Evolutionary conservation across 805 yeast species (phyloP).

Genomic region (Starmera quercuum): DNA sequence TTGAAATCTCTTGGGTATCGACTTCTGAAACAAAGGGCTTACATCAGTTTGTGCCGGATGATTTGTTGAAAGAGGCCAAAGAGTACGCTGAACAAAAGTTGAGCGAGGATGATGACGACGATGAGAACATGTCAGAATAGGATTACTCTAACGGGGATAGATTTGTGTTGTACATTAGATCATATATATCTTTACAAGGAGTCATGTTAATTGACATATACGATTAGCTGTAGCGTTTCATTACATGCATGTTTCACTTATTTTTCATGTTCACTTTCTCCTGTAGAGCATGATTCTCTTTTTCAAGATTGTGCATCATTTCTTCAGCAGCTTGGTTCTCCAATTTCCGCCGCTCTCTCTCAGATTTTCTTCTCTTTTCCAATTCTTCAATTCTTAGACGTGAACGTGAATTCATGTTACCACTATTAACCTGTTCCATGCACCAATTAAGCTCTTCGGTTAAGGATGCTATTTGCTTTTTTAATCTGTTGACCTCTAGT

Average conservation of each 20-base stretch:
- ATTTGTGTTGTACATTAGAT: too few relatives aligned
- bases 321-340: slow-evolving; percentile 50
- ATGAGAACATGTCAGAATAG: slow-evolving; percentile 30
- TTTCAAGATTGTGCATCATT: slow-evolving; percentile 45
- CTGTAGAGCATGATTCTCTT: slow-evolving; percentile 41
- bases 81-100: slow-evolving; percentile 77
- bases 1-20: slow-evolving; percentile 89
- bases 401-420: slow-evolving; percentile 26
- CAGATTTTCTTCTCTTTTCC: slow-evolving; percentile 59
- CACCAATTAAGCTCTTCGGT: slow-evolving; percentile 13
- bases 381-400: slow-evolving; percentile 52
- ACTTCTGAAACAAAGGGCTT: slow-evolving; percentile 66
- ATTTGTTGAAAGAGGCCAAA: slow-evolving; percentile 73
- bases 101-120: slow-evolving; percentile 66
- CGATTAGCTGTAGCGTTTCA: too few relatives aligned
- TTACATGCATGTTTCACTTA: too few relatives aligned
- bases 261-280: slow-evolving; percentile 18
- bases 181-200: too few relatives aligned
- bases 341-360: slow-evolving; percentile 59
- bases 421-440: slow-evolving; percentile 5
- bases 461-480: background rate
- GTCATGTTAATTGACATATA: too few relatives aligned
- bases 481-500: slow-evolving; percentile 4
- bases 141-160: too few relatives aligned
- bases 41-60: slow-evolving; percentile 77